Evolutionary conservation across 2,329 filamentous ascomycete genomes (phyloP).

Genomic region (Sporothrix protearum): DNA sequence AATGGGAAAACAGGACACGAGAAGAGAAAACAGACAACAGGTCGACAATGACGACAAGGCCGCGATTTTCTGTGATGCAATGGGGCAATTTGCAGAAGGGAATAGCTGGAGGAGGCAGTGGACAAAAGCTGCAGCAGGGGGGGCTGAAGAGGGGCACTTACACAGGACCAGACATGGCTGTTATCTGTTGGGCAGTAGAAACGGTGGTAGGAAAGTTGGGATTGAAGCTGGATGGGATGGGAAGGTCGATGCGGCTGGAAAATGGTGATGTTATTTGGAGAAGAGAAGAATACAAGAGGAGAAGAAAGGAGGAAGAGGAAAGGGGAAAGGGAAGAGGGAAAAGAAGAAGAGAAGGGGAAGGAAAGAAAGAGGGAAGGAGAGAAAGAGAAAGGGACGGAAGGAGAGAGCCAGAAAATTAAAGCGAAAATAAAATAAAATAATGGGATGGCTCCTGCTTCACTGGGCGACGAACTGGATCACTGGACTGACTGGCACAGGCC

Average conservation of each 20-base stretch:
- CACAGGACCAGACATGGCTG: constrained; percentile 62
- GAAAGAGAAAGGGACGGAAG: constrained; percentile 1
- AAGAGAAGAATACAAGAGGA: constrained; percentile 2
- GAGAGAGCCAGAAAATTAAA: constrained; percentile 19
- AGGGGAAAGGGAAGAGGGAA: too few species aligned
- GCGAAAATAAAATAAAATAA: constrained; percentile 24
- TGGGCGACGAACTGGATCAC: neutral
- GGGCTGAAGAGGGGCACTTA: constrained; percentile 46
- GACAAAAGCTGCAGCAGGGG: constrained; percentile 4
- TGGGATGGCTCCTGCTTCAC: constrained; percentile 10
- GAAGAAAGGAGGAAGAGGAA: neutral
- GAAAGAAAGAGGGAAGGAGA: neutral
- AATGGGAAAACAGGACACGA: constrained; percentile 25
- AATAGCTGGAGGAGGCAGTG: constrained; percentile 4
- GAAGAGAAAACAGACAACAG: neutral
- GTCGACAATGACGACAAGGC: neutral
- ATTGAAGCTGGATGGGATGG: neutral
- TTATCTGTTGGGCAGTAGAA: constrained; percentile 14
- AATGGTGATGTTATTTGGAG: constrained; percentile 2
- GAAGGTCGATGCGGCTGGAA: neutral
- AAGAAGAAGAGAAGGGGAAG: neutral
- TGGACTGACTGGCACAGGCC: neutral
- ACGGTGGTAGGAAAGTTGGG: neutral
- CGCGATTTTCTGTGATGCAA: neutral
- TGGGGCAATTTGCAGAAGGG: neutral